Evolutionary conservation across 106 monocot genomes (phyloP), one percentile per base, ranked within the genome.

Genomic region (Alisma plantagoaquatica): DNA sequence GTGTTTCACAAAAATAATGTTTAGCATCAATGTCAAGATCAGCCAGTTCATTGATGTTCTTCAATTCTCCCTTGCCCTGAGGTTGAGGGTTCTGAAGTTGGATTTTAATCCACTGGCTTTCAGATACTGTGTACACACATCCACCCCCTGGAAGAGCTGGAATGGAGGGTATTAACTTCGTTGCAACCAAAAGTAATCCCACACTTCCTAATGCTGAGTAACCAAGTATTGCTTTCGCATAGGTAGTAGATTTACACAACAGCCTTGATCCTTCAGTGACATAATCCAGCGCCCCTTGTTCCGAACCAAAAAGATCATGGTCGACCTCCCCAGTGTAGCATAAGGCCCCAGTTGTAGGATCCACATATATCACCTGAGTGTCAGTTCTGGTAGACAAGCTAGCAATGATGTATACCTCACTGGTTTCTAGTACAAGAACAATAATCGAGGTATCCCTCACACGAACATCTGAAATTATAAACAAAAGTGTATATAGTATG

Each of bases 1-100:
- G 82, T 51, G 79, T 90, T 35, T 90, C 98, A 62, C 86, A 99
- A 56, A 86, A 99, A 62, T 77, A 99, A 57, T 99, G 68, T 31
- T 90, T 99, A 33, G 82, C 98, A 62, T 99, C 90, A 73, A 99
- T 86, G 51, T 90, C 90, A 56, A 85, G 65, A 26, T 90, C 90
- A 49, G 79, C 56, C 53, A 99, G 68, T 19, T 90, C 90, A 24
- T 71, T 63, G 27, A 80, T 68, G 56, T 99, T 99, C 64, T 99
- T 99, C 11, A 68, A 3, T 52, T 99, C 98, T 3, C 76, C 84
- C 64, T 86, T 99, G 22, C 90, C 82, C 58, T 77, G 85, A 33
- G 79, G 72, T 45, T 82, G 98, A 61, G 90, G 73, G 43, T 90
- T 77, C 48, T 82, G 90, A 47, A 99, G 79, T 20, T 60, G 81